These are phyloP conservation scores for Manihot esculenta DNA, from an alignment of 441 rosid genomes.

Conservation along the genomic window DNA sequence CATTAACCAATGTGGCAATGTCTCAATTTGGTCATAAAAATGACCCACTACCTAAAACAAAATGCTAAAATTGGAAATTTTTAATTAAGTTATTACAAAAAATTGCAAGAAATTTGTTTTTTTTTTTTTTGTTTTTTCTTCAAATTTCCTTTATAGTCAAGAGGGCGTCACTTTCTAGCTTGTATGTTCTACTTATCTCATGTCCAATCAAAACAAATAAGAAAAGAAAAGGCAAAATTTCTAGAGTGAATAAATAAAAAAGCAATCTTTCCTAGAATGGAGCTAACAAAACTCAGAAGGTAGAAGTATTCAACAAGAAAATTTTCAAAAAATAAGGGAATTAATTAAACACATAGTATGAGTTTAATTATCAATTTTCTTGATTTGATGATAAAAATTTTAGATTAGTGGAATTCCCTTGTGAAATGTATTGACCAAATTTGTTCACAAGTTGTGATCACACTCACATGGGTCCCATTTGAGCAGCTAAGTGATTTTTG, in stretches of 20 bases:
- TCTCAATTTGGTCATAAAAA: too few relatives aligned
- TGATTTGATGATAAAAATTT: background rate
- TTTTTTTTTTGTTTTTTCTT: too few relatives aligned
- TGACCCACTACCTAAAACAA: too few relatives aligned
- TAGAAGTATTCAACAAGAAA: background rate
- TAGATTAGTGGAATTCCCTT: background rate
- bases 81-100: too few relatives aligned
- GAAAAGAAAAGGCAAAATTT: too few relatives aligned
- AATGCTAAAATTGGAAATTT: background rate
- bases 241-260: too few relatives aligned
- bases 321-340: background rate
- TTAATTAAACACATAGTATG: background rate
- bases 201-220: too few relatives aligned
- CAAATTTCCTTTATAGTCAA: too few relatives aligned
- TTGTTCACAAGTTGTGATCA: background rate
- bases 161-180: too few relatives aligned
- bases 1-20: too few relatives aligned
- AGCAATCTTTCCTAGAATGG: background rate
- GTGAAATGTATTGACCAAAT: background rate
- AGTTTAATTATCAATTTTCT: background rate
- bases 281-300: background rate
- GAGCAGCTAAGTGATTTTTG: background rate
- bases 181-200: too few relatives aligned
- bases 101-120: too few relatives aligned
- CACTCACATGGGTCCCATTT: background rate